Evolutionary conservation across 805 yeast species (phyloP), one percentile per base, ranked within the genome.

Genomic region (Kockiozyma suomiensis): DNA sequence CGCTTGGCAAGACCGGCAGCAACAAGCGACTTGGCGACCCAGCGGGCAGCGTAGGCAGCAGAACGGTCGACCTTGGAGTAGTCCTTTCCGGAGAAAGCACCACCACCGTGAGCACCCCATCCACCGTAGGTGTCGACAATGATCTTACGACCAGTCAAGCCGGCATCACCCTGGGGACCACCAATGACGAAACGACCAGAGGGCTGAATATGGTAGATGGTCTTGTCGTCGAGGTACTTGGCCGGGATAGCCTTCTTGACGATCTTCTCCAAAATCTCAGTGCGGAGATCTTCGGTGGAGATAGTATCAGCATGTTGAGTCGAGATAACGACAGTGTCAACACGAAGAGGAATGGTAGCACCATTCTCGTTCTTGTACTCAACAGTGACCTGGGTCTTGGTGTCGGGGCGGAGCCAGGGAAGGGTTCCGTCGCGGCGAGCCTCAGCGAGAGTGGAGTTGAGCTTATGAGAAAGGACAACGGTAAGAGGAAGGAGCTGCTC

Each of bases 91-190:
- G 97, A 88, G 91, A 94, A 94, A 68, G 99, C 99, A 84, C 99
- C 99, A 84, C 99, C 99, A 81, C 99, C 99, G 84, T 94, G 99
- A 74, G 99, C 98, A 81, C 99, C 97, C 96, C 99, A 96, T 74
- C 99, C 99, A 83, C 99, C 99, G 82, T 94, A 94, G 68, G 99
- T 96, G 80, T 94, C 99, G 76, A 94, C 99, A 74, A 94, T 94
- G 79, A 94, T 94, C 84, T 94, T 94, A 83, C 99, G 90, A 79
- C 99, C 99, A 70, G 99, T 94, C 76, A 94, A 82, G 84, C 99
- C 99, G 69, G 99, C 99, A 78, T 94, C 99, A 85, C 99, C 99
- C 81, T 94, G 99, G 71, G 99, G 99, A 78, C 99, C 99, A 82
- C 99, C 99, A 76, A 94, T 94, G 73, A 94, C 97, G 85, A 94